Conservation (phyloP, 805 yeast species). For the Yarrowia keelungensis region DNA sequence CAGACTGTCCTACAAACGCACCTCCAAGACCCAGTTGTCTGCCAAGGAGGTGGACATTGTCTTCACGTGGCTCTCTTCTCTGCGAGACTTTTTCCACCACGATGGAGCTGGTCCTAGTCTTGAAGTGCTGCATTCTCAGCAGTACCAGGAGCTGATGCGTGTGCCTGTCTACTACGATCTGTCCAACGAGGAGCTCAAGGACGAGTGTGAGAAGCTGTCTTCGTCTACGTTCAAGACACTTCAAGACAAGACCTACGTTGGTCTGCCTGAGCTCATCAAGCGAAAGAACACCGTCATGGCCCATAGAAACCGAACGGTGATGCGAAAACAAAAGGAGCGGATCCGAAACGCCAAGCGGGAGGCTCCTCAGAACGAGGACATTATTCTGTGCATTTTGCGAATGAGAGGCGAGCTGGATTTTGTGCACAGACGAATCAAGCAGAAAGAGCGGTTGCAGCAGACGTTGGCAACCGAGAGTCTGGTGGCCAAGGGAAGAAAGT, state of each 20-base stretch:
- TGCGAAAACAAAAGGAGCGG: slow-evolving; percentile 57
- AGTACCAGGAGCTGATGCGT: slow-evolving; percentile 68
- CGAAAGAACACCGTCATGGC: slow-evolving; percentile 74
- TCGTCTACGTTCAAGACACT: slow-evolving; percentile 61
- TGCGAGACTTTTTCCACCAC: slow-evolving; percentile 77
- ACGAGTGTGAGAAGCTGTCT: slow-evolving; percentile 65
- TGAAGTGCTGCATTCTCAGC: slow-evolving; percentile 63
- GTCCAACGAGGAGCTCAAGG: slow-evolving; percentile 55
- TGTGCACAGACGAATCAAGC: slow-evolving; percentile 65
- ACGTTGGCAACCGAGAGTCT: slow-evolving; percentile 61
- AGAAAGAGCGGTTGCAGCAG: slow-evolving; percentile 65
- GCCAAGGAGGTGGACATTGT: slow-evolving; percentile 69
- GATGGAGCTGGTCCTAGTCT: slow-evolving; percentile 82
- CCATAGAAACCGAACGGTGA: slow-evolving; percentile 66
- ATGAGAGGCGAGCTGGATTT: slow-evolving; percentile 67
- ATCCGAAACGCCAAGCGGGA: slow-evolving; percentile 56
- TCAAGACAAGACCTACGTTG: slow-evolving; percentile 57
- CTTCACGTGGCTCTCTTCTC: slow-evolving; percentile 72
- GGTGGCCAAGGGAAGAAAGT: slow-evolving; percentile 40
- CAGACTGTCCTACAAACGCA: slow-evolving; percentile 56
- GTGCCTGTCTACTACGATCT: slow-evolving; percentile 72
- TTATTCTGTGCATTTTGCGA: slow-evolving; percentile 72
- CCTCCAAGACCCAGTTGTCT: slow-evolving; percentile 57
- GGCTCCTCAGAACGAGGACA: slow-evolving; percentile 64
- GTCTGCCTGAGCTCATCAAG: slow-evolving; percentile 56